A percentile compares a stretch with the other conserved stretches of the same genome.
These are phyloP conservation scores for Tetratostichococcus sp. DNA, from an alignment of 139 green algal genomes.

Conservation along the genomic window DNA sequence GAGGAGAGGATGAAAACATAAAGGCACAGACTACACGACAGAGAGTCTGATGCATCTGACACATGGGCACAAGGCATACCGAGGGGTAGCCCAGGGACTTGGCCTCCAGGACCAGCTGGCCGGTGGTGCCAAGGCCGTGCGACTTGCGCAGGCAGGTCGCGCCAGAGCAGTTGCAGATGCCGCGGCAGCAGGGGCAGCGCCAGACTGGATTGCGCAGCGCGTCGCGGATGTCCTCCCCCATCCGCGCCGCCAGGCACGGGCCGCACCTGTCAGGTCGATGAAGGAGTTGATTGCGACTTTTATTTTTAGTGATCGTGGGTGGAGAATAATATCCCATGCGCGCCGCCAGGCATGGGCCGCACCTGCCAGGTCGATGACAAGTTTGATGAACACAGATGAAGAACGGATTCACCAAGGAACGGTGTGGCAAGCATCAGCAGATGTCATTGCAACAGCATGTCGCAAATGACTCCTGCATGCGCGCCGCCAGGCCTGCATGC, in stretches of 20 bases:
- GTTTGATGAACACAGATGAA: too few relatives aligned
- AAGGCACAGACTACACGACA: too few relatives aligned
- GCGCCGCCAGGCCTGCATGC: too few relatives aligned
- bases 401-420: too few relatives aligned
- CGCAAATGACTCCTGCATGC: too few relatives aligned
- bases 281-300: too few relatives aligned
- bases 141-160: conserved; percentile 39
- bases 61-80: conserved; percentile 5
- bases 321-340: too few relatives aligned
- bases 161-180: conserved; percentile 66
- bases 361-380: not conserved
- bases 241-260: conserved; percentile 48
- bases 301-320: too few relatives aligned
- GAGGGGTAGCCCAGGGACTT: conserved; percentile 46
- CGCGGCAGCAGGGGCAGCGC: conserved; percentile 52
- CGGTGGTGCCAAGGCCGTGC: conserved; percentile 34
- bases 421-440: too few relatives aligned
- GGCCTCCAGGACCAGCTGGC: conserved; percentile 48
- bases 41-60: too few relatives aligned
- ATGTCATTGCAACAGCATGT: too few relatives aligned
- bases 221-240: conserved; percentile 63
- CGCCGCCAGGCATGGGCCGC: conserved; percentile 42
- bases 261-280: conserved; percentile 8
- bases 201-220: conserved; percentile 25
- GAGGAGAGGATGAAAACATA: too few relatives aligned